Evolutionary conservation across 2,329 filamentous ascomycete genomes (phyloP).

Genomic region (Penicillium sp.): DNA sequence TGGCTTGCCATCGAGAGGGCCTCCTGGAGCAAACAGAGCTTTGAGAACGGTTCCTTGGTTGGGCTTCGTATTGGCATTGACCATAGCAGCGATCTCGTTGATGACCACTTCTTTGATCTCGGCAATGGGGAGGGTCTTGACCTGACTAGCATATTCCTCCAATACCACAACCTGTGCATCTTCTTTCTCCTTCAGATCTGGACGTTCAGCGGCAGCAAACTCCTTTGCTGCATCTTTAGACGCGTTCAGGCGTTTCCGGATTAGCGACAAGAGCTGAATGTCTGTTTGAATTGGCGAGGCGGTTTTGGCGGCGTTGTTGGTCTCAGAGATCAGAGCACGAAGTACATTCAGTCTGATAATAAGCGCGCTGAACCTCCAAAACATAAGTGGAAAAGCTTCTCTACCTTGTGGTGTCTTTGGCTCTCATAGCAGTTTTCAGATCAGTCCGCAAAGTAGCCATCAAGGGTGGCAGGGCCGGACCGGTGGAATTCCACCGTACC

Average conservation of each 20-base stretch:
- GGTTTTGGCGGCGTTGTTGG: conserved; percentile 43
- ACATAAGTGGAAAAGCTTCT: background rate
- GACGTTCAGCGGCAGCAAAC: conserved; percentile 34
- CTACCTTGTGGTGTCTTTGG: conserved; percentile 42
- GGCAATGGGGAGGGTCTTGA: conserved; percentile 35
- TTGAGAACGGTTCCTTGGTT: conserved; percentile 37
- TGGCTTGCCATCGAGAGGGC: conserved; percentile 38
- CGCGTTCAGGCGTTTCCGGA: conserved; percentile 37
- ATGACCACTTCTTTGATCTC: conserved; percentile 35
- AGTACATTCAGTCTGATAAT: conserved; percentile 39
- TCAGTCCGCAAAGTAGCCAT: conserved; percentile 40
- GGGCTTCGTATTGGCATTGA: conserved; percentile 30
- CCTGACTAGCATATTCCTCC: conserved; percentile 38
- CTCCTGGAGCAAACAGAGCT: conserved; percentile 34
- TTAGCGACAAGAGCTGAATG: conserved; percentile 39
- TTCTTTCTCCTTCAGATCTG: conserved; percentile 41
- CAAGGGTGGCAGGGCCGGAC: conserved; percentile 34
- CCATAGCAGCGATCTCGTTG: conserved; percentile 29
- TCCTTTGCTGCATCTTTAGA: conserved; percentile 35
- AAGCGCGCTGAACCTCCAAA: background rate
- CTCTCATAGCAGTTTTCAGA: conserved; percentile 43
- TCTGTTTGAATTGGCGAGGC: conserved; percentile 40
- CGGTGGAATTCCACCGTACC: conserved; percentile 36
- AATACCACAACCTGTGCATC: conserved; percentile 38
- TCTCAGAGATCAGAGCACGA: conserved; percentile 43